phyloP scores from a whole-genome alignment of 2,329 filamentous ascomycete species.

The Tolypocladium ophioglossoides region DNA sequence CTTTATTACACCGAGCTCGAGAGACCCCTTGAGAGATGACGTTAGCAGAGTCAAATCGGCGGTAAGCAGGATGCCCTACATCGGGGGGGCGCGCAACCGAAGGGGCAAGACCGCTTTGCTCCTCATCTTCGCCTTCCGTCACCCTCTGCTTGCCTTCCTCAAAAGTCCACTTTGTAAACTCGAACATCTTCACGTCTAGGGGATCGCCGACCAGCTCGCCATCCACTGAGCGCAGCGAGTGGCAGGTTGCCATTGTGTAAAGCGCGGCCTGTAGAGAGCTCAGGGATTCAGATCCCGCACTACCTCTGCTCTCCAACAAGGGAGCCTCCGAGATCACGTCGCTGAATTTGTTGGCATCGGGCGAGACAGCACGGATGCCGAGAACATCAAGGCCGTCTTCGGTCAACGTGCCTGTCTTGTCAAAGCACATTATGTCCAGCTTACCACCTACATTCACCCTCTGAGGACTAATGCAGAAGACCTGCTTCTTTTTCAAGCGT shows the following conservation, averaged over 20 bases:
- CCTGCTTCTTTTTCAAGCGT: constrained; percentile 76
- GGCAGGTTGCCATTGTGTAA: constrained; percentile 95
- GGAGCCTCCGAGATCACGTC: constrained; percentile 56
- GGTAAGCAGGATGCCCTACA: constrained; percentile 12
- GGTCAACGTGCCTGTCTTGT: constrained; percentile 97
- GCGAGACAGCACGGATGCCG: constrained; percentile 69
- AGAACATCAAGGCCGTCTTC: constrained; percentile 94
- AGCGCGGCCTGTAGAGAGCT: constrained; percentile 50
- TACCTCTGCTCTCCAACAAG: background rate
- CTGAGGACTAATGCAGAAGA: constrained; percentile 97
- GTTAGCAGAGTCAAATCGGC: background rate
- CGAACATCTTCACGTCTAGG: constrained; percentile 95
- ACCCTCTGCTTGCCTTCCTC: constrained; percentile 71
- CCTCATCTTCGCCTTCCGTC: constrained; percentile 58
- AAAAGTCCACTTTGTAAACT: constrained; percentile 87
- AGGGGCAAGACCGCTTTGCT: constrained; percentile 67
- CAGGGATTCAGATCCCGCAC: background rate
- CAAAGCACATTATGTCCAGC: constrained; percentile 91
- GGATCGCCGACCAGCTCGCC: constrained; percentile 87
- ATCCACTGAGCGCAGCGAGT: constrained; percentile 80
- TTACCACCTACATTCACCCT: constrained; percentile 95
- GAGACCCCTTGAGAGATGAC: constrained; percentile 30
- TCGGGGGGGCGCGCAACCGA: constrained; percentile 77
- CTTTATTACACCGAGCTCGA: constrained; percentile 85
- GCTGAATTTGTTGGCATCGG: constrained; percentile 53